phyloP scores from a whole-genome alignment of 805 yeast genomes.

The Sungouiozyma ichnusensis region DNA sequence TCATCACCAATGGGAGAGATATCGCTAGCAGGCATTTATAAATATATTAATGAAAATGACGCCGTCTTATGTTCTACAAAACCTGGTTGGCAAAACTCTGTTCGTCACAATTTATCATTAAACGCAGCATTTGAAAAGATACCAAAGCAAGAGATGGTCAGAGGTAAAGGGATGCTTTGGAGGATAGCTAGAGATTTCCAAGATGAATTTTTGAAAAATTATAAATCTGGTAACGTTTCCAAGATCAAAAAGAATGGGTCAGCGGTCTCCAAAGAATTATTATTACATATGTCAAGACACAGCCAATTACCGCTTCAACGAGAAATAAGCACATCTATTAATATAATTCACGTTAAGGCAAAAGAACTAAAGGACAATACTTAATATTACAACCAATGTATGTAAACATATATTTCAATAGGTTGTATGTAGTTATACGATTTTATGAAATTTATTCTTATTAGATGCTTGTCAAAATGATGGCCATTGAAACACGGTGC shows the following conservation, averaged over 20 bases:
- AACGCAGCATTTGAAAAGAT: constrained; percentile 88
- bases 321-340: background rate
- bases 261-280: constrained; percentile 68
- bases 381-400: too few species aligned
- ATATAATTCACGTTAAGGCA: background rate
- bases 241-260: constrained; percentile 60
- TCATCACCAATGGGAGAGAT: constrained; percentile 77
- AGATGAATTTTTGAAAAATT: constrained; percentile 71
- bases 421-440: background rate
- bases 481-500: too few species aligned
- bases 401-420: too few species aligned
- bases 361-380: background rate
- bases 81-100: constrained; percentile 97
- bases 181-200: constrained; percentile 77
- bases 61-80: constrained; percentile 26
- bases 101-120: constrained; percentile 85
- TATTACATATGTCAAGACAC: constrained; percentile 48
- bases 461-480: too few species aligned
- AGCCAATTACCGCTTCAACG: constrained; percentile 30
- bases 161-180: constrained; percentile 98
- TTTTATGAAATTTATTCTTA: background rate
- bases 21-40: constrained; percentile 82
- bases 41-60: constrained; percentile 64
- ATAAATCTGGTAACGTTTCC: constrained; percentile 60
- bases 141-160: constrained; percentile 74